phyloP scores from a whole-genome alignment of 129 eudicot species.

The Lactuca sativa region DNA sequence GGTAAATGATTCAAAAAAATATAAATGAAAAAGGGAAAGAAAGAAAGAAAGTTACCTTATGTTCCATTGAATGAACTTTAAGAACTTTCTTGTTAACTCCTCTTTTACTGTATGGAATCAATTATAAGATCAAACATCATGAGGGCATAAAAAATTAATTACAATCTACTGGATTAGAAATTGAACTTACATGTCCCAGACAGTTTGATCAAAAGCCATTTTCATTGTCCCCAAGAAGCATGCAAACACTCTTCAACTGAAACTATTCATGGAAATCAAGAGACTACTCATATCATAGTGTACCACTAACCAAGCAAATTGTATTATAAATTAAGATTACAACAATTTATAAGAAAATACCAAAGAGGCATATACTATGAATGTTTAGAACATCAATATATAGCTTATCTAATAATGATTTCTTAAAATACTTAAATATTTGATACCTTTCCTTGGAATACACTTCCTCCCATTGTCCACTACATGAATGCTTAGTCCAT shows the following conservation, averaged over 20 bases:
- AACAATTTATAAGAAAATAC: no score
- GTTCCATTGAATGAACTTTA: constrained; percentile 93
- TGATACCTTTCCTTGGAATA: no score
- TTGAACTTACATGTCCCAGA: constrained; percentile 73
- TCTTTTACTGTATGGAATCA: constrained; percentile 62
- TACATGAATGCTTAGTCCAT: no score
- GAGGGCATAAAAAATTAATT: constrained; percentile 1
- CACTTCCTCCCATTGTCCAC: no score
- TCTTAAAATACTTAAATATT: no score
- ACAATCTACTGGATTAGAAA: neutral
- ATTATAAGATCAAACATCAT: constrained; percentile 12
- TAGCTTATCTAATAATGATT: no score
- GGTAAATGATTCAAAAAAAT: neutral
- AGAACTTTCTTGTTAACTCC: constrained; percentile 98
- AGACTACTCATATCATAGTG: no score
- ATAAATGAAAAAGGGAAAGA: neutral
- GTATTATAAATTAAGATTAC: no score
- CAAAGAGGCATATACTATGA: no score
- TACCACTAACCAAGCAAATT: no score
- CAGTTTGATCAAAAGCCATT: constrained; percentile 95
- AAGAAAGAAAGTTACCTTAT: constrained; percentile 56
- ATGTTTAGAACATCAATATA: no score
- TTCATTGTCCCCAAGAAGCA: constrained; percentile 57
- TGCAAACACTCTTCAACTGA: constrained; percentile 30
- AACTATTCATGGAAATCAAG: neutral